phyloP scores from a whole-genome alignment of 1,284 basidiomycete species.

The Flammula alnicola region DNA sequence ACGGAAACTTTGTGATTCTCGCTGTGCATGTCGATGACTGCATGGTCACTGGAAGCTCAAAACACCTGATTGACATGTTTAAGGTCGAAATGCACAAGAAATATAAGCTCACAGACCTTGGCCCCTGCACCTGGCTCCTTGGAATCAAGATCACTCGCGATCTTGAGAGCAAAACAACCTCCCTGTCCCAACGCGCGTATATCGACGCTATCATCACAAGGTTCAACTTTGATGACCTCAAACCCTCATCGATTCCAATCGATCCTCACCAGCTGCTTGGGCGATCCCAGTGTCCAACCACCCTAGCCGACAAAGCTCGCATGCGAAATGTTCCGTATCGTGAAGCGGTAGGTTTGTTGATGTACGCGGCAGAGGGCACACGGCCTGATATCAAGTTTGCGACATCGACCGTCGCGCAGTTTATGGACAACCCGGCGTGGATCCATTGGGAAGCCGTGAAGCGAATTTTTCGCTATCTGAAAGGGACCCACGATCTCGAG shows the following conservation, averaged over 20 bases:
- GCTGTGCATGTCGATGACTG: conserved; percentile 17
- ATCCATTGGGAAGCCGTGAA: conserved; percentile 13
- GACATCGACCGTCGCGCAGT: background rate
- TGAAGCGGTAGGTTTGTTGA: conserved; percentile 10
- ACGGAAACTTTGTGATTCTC: conserved; percentile 4
- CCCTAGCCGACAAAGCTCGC: background rate
- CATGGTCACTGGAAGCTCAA: background rate
- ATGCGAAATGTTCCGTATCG: conserved; percentile 10
- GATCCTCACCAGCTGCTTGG: background rate
- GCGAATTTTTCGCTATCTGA: conserved; percentile 12
- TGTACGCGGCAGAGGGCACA: conserved; percentile 10
- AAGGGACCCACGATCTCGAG: background rate
- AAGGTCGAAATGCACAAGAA: conserved; percentile 3
- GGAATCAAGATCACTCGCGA: conserved; percentile 16
- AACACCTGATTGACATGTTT: background rate
- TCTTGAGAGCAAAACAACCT: conserved; percentile 4
- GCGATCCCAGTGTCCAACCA: conserved; percentile 6
- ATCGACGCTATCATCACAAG: conserved; percentile 9
- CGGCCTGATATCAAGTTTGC: conserved; percentile 13
- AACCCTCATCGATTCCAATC: conserved; percentile 17
- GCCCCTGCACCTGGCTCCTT: conserved; percentile 16
- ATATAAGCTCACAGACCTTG: conserved; percentile 9
- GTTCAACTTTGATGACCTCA: conserved; percentile 6
- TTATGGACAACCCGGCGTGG: background rate
- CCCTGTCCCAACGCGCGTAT: conserved; percentile 11